Base-by-base conservation (phyloP, 2,329 filamentous ascomycete species). In the Penicillium sp. region DNA sequence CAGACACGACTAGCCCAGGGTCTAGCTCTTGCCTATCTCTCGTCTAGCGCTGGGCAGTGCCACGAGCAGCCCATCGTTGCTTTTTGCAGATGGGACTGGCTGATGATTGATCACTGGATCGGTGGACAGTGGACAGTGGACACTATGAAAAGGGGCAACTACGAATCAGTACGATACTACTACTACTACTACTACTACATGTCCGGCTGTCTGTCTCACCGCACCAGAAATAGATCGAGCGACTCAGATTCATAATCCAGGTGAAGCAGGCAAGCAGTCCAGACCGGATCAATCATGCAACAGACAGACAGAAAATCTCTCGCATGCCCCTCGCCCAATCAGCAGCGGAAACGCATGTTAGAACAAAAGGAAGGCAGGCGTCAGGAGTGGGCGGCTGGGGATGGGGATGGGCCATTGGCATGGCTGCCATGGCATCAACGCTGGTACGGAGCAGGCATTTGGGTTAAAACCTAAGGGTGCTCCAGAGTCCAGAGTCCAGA, bases 141-240 rank as follows among this genome's bases (percentile, higher is more conserved):
- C n/a, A n/a, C 28, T 33, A 33, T 6, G 24, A 43, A 52, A 51
- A 43, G 49, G 49, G 49, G 49, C 20, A 23, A 9, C 47, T 30
- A 30, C 26, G 26, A 30, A 30, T 30, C 26, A 9, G 9, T 30
- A 30, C n/a, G n/a, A n/a, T n/a, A n/a, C n/a, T n/a, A n/a, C n/a
- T n/a, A n/a, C n/a, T n/a, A n/a, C n/a, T n/a, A n/a, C n/a, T n/a
- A n/a, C n/a, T n/a, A n/a, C n/a, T n/a, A n/a, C n/a, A n/a, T n/a
- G n/a, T n/a, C n/a, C n/a, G n/a, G n/a, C n/a, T 9, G 23, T 20
- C 21, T 26, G 48, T 51, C 48, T 51, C 48, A 51, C 48, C 48
- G 21, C 9, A 38, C 48, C 23, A 30, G 33, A 51, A 30, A 30
- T 30, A 30, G 26, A 9, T 30, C 26, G n/a, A n/a, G n/a, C n/a